Percentiles rank a stretch among this genome's conserved stretches.
Evolutionary conservation across 2,329 filamentous ascomycete genomes (phyloP).

Genomic region (Pseudomassariella vexata): DNA sequence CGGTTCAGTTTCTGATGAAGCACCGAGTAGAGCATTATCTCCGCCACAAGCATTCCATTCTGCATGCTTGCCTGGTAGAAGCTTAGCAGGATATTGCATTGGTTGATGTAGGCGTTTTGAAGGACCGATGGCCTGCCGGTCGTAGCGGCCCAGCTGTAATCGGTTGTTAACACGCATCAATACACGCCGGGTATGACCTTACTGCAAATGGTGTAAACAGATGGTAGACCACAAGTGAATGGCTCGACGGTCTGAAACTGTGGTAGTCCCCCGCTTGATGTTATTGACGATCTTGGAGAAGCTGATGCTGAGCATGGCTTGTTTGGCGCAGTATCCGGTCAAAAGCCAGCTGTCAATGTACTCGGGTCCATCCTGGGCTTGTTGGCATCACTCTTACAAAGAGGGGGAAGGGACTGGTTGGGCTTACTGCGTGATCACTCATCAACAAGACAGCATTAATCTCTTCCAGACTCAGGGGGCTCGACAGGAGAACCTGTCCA

Average conservation of each 20-base stretch:
- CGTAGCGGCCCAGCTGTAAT: constrained; percentile 31
- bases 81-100: constrained; percentile 32
- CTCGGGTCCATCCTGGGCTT: constrained; percentile 22
- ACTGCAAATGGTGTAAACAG: constrained; percentile 30
- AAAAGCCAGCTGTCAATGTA: constrained; percentile 37
- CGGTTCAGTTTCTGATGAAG: constrained; percentile 28
- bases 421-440: constrained; percentile 27
- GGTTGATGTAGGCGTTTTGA: constrained; percentile 29
- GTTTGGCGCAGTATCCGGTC: constrained; percentile 34
- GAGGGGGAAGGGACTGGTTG: too few species aligned
- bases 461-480: constrained; percentile 33
- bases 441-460: constrained; percentile 34
- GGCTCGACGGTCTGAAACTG: constrained; percentile 25
- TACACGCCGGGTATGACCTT: constrained; percentile 7
- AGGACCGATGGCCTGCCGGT: constrained; percentile 33
- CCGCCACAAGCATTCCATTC: constrained; percentile 33
- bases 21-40: constrained; percentile 29
- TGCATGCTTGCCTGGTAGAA: constrained; percentile 35
- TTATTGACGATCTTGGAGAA: constrained; percentile 33
- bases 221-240: constrained; percentile 30
- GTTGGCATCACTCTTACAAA: not conserved
- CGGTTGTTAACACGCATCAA: not conserved
- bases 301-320: constrained; percentile 36
- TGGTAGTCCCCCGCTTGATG: constrained; percentile 24
- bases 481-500: constrained; percentile 31